Base-by-base conservation (phyloP, 106 monocot species). In the Amphibolis antarctica region DNA sequence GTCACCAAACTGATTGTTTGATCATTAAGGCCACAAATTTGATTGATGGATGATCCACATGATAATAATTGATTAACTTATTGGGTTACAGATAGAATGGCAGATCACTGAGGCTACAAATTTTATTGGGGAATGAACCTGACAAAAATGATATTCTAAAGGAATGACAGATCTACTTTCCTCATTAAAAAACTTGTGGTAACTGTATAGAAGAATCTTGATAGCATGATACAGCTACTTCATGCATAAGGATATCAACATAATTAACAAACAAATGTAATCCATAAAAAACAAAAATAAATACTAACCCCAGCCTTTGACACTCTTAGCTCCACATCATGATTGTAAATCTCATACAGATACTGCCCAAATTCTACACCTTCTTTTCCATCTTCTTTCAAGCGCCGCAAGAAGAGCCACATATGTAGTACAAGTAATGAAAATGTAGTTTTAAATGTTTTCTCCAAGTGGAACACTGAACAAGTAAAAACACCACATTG, bases 371-470 rank as follows among this genome's bases (percentile, higher is more conserved):
- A 84, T 45, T 94, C 79, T 66, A 65, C 66, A 26, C 93, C 93
- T 79, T 94, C 93, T 66, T 86, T 94, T 44, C 89, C 93, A 26
- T 94, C 89, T 79, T 89, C 89, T 69, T 80, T 94, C 68, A 94
- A 71, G 59, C 88, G 83, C 17, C 86, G 83, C 66, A 94, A 81
- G 66, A 86, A 77, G 48, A 94, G 86, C 93, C 93, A 94, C 93
- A 86, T 86, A 74, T 94, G 93, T 69, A 94, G 89, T 45, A 94
- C 83, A 49, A 94, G 86, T 65, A 94, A 70, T 19, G 93, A 81
- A 71, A 86, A 94, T 69, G 93, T 89, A 15, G 93, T 94, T 69
- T 89, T 94, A 73, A 94, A 94, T 47, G 93, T 94, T 77, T 86
- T 94, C 79, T 94, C 93, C 89, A 94, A 78, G 42, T 80, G 81